Conservation (phyloP, 257 asterid species). For the Rhazya stricta region DNA sequence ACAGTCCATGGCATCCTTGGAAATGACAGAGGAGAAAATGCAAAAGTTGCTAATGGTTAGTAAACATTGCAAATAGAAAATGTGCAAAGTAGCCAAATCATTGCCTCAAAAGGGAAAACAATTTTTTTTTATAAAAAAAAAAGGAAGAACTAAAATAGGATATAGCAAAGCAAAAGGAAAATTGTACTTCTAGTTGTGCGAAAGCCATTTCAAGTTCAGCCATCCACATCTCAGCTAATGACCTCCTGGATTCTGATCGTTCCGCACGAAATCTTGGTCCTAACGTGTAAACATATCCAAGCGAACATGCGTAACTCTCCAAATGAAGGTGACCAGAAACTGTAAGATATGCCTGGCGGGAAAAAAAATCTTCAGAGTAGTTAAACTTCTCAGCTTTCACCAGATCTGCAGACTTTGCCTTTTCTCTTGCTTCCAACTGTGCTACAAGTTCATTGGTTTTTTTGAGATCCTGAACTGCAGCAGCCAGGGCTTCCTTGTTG, state of each 20-base stretch:
- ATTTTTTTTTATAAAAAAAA: too few species aligned
- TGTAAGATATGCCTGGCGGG: constrained; percentile 45
- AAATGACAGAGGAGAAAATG: constrained; percentile 16
- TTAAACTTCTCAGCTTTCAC: constrained; percentile 15
- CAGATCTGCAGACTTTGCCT: constrained; percentile 25
- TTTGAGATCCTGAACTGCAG: constrained; percentile 66
- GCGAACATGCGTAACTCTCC: constrained; percentile 78
- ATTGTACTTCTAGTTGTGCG: constrained; percentile 53
- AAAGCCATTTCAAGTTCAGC: constrained; percentile 84
- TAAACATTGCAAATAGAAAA: background rate
- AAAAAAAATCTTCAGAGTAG: constrained; percentile 57
- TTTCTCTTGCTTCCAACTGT: constrained; percentile 52
- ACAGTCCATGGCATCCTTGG: constrained; percentile 76
- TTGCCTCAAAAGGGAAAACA: background rate
- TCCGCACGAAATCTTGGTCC: constrained; percentile 75
- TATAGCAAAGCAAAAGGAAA: background rate
- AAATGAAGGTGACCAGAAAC: constrained; percentile 74
- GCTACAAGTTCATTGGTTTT: constrained; percentile 52
- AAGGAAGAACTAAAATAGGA: background rate
- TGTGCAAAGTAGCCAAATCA: background rate
- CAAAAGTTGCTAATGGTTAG: background rate
- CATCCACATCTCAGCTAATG: constrained; percentile 81
- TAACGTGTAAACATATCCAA: constrained; percentile 76
- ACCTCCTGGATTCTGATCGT: constrained; percentile 39
- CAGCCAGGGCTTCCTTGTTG: constrained; percentile 70